phyloP scores from a whole-genome alignment of 805 yeast species.

The Cyberlindnera suaveolens region DNA sequence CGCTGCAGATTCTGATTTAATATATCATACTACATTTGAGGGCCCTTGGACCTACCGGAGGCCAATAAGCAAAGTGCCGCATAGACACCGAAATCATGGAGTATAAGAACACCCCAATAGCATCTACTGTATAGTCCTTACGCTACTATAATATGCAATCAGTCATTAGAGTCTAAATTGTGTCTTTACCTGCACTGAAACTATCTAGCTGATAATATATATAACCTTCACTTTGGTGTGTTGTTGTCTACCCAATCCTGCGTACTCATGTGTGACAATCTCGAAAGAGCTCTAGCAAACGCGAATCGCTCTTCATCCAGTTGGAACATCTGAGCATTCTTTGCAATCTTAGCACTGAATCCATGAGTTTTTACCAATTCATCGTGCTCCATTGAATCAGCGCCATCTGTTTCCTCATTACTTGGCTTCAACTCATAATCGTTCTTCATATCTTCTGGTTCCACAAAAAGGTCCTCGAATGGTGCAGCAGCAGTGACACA shows the following conservation, averaged over 20 bases:
- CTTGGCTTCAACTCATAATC: slow-evolving; percentile 25
- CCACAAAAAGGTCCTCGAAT: slow-evolving; percentile 79
- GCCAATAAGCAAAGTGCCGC: too few species aligned
- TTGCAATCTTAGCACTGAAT: slow-evolving; percentile 63
- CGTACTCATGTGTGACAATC: slow-evolving; percentile 91
- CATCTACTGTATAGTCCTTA: too few species aligned
- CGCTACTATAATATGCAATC: too few species aligned
- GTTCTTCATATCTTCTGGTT: slow-evolving; percentile 51
- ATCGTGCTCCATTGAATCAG: slow-evolving; percentile 39
- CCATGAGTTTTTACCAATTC: slow-evolving; percentile 68
- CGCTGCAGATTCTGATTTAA: too few species aligned
- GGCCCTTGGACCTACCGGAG: too few species aligned
- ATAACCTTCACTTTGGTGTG: slow-evolving; percentile 1
- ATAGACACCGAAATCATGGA: too few species aligned
- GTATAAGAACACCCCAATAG: neutral
- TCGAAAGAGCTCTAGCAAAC: slow-evolving; percentile 87
- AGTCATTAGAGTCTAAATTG: too few species aligned
- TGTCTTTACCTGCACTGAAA: too few species aligned
- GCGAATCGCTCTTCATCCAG: slow-evolving; percentile 96
- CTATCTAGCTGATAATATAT: neutral
- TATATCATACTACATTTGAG: too few species aligned
- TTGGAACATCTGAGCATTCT: slow-evolving; percentile 70
- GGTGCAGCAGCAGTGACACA: slow-evolving; percentile 89
- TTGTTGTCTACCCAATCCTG: slow-evolving; percentile 75
- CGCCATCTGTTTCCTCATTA: slow-evolving; percentile 21